These are phyloP conservation scores for Penicillium italicum DNA, from an alignment of 2,329 filamentous ascomycete species.

Conservation along the genomic window DNA sequence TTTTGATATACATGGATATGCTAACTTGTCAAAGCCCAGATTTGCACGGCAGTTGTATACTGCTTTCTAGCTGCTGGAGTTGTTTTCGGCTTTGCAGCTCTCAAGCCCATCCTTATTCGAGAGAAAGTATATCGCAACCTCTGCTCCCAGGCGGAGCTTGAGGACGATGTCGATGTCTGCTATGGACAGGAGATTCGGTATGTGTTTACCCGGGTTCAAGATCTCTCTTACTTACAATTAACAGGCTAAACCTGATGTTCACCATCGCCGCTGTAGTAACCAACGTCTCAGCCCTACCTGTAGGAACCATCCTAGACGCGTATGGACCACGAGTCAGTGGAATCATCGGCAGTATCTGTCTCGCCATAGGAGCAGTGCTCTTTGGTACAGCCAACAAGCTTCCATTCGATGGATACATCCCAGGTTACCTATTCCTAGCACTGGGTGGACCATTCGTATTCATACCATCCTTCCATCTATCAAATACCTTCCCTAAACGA, in stretches of 20 bases:
- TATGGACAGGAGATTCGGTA: slow-evolving; percentile 55
- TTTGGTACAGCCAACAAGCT: slow-evolving; percentile 65
- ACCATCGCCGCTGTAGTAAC: slow-evolving; percentile 82
- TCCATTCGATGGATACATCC: slow-evolving; percentile 69
- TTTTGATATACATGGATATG: neutral
- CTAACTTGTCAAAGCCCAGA: slow-evolving; percentile 54
- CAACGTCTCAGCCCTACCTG: slow-evolving; percentile 78
- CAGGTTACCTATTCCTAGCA: slow-evolving; percentile 71
- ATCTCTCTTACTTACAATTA: slow-evolving; percentile 1
- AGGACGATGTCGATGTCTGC: slow-evolving; percentile 50
- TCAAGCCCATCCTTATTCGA: slow-evolving; percentile 75
- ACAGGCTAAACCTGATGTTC: slow-evolving; percentile 80
- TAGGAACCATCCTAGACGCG: slow-evolving; percentile 79
- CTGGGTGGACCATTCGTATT: slow-evolving; percentile 78
- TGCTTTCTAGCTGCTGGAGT: slow-evolving; percentile 75
- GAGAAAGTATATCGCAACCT: slow-evolving; percentile 67
- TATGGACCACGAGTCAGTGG: slow-evolving; percentile 76
- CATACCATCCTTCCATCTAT: slow-evolving; percentile 78
- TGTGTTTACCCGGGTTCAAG: neutral
- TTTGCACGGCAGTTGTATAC: slow-evolving; percentile 64
- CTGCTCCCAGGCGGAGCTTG: slow-evolving; percentile 54
- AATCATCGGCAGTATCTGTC: slow-evolving; percentile 64
- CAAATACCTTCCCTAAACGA: slow-evolving; percentile 74
- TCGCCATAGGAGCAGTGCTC: slow-evolving; percentile 66
- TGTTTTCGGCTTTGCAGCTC: slow-evolving; percentile 78